Conservation (phyloP, 495 filamentous ascomycete species). For the Neurospora sp. region DNA sequence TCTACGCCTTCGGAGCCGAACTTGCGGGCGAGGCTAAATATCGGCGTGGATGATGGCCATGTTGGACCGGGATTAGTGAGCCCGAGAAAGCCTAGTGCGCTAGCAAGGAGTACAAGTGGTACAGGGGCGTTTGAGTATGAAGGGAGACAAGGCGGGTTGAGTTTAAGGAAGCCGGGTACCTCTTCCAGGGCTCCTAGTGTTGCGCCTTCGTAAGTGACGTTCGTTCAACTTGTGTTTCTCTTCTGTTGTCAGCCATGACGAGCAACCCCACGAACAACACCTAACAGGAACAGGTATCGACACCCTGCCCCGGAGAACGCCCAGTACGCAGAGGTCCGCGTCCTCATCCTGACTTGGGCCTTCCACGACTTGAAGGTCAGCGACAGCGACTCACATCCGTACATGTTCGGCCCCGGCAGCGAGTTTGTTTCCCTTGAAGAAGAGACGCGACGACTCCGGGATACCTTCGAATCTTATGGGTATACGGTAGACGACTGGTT, state of each 20-base stretch:
- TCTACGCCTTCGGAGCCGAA: not conserved
- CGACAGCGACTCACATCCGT: slow-evolving; percentile 1
- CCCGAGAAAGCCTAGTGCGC: not conserved
- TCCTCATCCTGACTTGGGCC: slow-evolving; percentile 22
- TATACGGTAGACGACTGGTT: slow-evolving; percentile 18
- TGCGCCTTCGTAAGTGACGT: slow-evolving; percentile 6
- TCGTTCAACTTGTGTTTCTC: not conserved
- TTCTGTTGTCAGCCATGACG: not conserved
- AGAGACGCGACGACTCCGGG: slow-evolving; percentile 19
- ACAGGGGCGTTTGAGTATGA: not conserved
- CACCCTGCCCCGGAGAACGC: not conserved
- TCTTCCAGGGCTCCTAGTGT: not conserved
- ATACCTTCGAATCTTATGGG: slow-evolving; percentile 17
- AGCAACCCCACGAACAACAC: slow-evolving; percentile 1
- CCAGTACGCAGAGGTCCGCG: slow-evolving; percentile 19
- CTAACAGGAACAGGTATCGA: not conserved
- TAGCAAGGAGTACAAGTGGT: not conserved
- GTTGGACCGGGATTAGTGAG: not conserved
- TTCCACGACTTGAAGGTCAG: slow-evolving; percentile 22
- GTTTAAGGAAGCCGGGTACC: not conserved
- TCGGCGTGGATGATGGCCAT: not conserved
- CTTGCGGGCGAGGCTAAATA: not conserved
- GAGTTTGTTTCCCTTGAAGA: slow-evolving; percentile 24
- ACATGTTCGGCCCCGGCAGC: slow-evolving; percentile 13
- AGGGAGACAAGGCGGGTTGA: not conserved